phyloP scores from a whole-genome alignment of 768 basidiomycete genomes.

The Chlorophyllum brunneum region DNA sequence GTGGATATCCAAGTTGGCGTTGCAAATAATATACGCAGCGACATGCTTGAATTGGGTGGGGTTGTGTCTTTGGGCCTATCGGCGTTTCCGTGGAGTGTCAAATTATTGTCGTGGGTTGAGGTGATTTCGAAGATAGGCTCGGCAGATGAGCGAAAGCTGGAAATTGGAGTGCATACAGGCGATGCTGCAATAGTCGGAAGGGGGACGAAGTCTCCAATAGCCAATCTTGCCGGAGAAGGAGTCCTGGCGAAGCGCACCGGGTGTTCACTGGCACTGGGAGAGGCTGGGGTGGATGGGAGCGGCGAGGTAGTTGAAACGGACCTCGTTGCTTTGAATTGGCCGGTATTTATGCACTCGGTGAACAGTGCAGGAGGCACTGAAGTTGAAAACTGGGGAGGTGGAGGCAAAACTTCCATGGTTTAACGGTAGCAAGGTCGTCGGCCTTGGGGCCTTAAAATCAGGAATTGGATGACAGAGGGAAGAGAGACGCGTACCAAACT shows the following conservation, averaged over 20 bases:
- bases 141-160: slow-evolving; percentile 23
- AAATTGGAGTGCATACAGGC: slow-evolving; percentile 49
- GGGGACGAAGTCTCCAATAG: slow-evolving; percentile 38
- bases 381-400: not conserved
- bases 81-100: slow-evolving; percentile 16
- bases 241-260: not conserved
- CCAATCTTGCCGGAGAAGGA: slow-evolving; percentile 19
- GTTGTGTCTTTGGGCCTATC: not conserved
- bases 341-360: not conserved
- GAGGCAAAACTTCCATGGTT: slow-evolving; percentile 15
- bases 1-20: slow-evolving; percentile 56
- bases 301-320: not conserved
- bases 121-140: slow-evolving; percentile 16
- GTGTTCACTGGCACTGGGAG: not conserved
- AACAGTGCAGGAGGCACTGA: slow-evolving; percentile 6
- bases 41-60: slow-evolving; percentile 19
- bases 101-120: slow-evolving; percentile 8
- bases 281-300: not conserved
- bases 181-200: slow-evolving; percentile 59
- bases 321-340: not conserved
- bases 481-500: slow-evolving; percentile 2
- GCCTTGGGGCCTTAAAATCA: not conserved
- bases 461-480: not conserved
- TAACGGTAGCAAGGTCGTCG: not conserved
- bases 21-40: slow-evolving; percentile 19